A percentile compares a stretch with the other conserved stretches of the same genome.
These are phyloP conservation scores for Puccinellia tenuiflora DNA, from an alignment of 176 grass and related monocot species.

Conservation along the genomic window DNA sequence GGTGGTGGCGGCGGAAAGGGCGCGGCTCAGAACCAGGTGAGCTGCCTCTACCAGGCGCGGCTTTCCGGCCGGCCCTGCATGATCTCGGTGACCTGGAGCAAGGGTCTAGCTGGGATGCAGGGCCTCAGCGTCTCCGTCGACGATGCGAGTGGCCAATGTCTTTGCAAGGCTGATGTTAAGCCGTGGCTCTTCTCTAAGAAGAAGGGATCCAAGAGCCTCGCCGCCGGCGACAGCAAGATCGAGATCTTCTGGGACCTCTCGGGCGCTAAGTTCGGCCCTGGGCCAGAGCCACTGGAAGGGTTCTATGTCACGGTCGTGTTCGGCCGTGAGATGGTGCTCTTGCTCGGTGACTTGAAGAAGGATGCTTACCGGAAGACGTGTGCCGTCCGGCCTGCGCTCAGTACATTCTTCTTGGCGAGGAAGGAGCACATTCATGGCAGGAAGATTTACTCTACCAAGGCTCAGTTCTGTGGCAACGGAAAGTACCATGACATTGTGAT, in stretches of 20 bases:
- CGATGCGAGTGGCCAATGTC: background rate
- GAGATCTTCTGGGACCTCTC: constrained; percentile 41
- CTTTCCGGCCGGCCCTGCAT: constrained; percentile 13
- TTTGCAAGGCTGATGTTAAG: constrained; percentile 29
- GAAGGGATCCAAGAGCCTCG: constrained; percentile 28
- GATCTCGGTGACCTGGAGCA: constrained; percentile 30
- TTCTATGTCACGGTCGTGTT: constrained; percentile 42
- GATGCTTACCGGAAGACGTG: constrained; percentile 33
- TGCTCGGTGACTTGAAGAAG: constrained; percentile 40
- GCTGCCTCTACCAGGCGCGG: constrained; percentile 45
- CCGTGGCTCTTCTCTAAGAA: constrained; percentile 34
- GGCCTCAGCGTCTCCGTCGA: constrained; percentile 21
- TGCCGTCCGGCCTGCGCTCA: background rate
- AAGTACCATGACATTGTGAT: constrained; percentile 27
- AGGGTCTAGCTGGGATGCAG: constrained; percentile 19
- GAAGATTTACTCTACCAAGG: constrained; percentile 35
- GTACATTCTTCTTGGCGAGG: constrained; percentile 25
- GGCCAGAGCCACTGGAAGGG: constrained; percentile 28
- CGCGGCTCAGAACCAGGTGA: constrained; percentile 20
- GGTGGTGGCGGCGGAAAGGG: background rate
- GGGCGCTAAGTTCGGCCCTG: constrained; percentile 23
- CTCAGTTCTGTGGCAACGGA: constrained; percentile 9
- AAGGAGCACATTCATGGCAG: constrained; percentile 29
- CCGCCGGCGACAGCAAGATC: background rate
- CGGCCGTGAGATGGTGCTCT: constrained; percentile 33